phyloP scores from a whole-genome alignment of 805 yeast genomes.

The Saccharomycopsis fibuligera region DNA sequence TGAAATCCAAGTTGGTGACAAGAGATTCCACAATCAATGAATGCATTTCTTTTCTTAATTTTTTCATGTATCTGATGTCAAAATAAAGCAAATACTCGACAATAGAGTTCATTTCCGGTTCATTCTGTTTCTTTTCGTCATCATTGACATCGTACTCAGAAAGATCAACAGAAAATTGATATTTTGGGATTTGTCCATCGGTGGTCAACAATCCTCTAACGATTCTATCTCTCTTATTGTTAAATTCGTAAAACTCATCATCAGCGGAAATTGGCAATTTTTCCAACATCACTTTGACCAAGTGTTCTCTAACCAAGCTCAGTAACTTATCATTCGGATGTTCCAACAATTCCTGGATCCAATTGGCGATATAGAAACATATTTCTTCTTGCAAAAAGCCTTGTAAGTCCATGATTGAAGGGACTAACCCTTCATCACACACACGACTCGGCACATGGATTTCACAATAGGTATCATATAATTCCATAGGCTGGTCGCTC shows the following conservation, averaged over 20 bases:
- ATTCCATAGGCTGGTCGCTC: background rate
- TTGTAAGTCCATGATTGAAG: conserved; percentile 3
- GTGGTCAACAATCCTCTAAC: background rate
- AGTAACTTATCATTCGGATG: conserved; percentile 8
- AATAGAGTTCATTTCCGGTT: too few species aligned
- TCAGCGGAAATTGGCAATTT: background rate
- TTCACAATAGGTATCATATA: conserved; percentile 7
- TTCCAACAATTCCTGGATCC: conserved; percentile 11
- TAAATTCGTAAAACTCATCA: background rate
- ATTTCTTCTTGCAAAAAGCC: conserved; percentile 14
- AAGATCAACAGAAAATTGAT: too few species aligned
- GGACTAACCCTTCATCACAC: conserved; percentile 8
- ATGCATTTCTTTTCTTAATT: conserved; percentile 41
- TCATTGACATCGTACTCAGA: background rate
- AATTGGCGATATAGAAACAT: conserved; percentile 8
- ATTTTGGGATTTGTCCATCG: conserved; percentile 3
- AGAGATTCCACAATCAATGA: conserved; percentile 48
- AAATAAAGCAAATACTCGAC: conserved; percentile 41
- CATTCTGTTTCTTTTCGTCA: background rate
- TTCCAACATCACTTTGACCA: background rate
- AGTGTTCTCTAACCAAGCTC: conserved; percentile 3
- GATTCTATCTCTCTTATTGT: background rate
- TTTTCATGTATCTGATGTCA: conserved; percentile 53
- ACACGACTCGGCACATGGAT: background rate
- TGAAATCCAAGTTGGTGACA: conserved; percentile 42